Conservation (phyloP, 1,284 basidiomycete species). For the Fistulina hepatica region DNA sequence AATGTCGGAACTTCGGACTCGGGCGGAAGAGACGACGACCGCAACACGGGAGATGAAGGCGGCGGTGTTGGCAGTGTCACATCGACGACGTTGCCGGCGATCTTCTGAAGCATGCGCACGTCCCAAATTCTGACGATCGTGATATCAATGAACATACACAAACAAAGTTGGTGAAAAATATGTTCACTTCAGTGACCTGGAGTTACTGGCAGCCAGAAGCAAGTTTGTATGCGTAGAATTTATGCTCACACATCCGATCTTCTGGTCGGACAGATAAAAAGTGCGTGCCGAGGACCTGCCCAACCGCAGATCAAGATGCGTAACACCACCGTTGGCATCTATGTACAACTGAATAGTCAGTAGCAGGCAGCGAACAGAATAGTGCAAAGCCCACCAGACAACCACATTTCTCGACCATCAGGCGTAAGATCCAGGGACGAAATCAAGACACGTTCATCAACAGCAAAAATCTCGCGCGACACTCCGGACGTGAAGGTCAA, state of each 20-base stretch:
- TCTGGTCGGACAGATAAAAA: conserved; percentile 56
- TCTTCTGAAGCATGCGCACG: conserved; percentile 43
- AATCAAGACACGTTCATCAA: conserved; percentile 44
- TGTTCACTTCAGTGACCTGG: conserved; percentile 50
- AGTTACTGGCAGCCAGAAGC: conserved; percentile 65
- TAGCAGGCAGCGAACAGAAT: too few relatives aligned
- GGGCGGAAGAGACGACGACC: conserved; percentile 12
- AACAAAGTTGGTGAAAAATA: background rate
- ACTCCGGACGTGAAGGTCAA: conserved; percentile 59
- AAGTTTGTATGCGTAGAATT: conserved; percentile 61
- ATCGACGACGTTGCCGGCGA: conserved; percentile 26
- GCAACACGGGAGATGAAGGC: conserved; percentile 19
- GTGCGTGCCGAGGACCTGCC: conserved; percentile 42
- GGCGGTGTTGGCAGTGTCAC: conserved; percentile 19
- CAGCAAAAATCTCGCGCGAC: conserved; percentile 55
- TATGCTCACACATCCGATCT: conserved; percentile 66
- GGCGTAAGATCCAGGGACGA: conserved; percentile 56
- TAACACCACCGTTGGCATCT: conserved; percentile 53
- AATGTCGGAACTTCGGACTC: conserved; percentile 29
- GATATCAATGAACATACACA: conserved; percentile 1
- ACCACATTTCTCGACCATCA: conserved; percentile 66
- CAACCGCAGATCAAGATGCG: conserved; percentile 63
- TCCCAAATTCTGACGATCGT: conserved; percentile 59
- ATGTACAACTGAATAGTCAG: background rate
- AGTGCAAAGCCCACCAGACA: conserved; percentile 32